Evolutionary conservation across 2,329 filamentous ascomycete genomes (phyloP).

Genomic region (Diaporthe nobilis): DNA sequence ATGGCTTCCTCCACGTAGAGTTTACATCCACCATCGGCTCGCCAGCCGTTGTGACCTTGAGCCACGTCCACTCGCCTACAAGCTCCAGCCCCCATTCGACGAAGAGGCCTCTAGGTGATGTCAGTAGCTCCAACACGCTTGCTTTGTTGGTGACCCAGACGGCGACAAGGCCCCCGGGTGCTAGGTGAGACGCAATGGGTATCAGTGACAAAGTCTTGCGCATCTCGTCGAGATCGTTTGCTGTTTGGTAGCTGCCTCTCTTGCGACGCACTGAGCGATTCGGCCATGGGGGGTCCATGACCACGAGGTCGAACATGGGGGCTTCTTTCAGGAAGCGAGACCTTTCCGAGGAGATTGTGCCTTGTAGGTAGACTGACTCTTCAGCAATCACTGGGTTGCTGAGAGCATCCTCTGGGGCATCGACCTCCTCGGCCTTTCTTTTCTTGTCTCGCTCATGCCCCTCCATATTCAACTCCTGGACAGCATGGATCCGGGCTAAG

Average conservation of each 20-base stretch:
- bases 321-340: constrained; percentile 58
- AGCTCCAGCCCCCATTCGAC: constrained; percentile 75
- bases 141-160: constrained; percentile 85
- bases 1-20: constrained; percentile 79
- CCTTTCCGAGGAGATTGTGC: constrained; percentile 60
- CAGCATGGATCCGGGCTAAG: constrained; percentile 56
- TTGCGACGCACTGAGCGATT: constrained; percentile 80
- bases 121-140: constrained; percentile 69
- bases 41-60: constrained; percentile 78
- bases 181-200: constrained; percentile 69
- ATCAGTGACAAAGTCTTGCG: constrained; percentile 65
- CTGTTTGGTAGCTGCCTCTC: constrained; percentile 63
- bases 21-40: constrained; percentile 75
- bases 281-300: constrained; percentile 86
- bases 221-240: constrained; percentile 62
- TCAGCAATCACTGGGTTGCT: constrained; percentile 55
- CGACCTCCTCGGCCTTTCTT: constrained; percentile 23
- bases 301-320: constrained; percentile 74
- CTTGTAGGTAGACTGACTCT: constrained; percentile 61
- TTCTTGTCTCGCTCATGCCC: constrained; percentile 36
- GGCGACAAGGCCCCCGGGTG: constrained; percentile 71
- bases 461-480: background rate
- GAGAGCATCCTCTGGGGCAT: constrained; percentile 39
- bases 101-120: constrained; percentile 67
- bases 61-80: constrained; percentile 82